Percentiles rank a stretch among this genome's conserved stretches.
phyloP scores from a whole-genome alignment of 2,329 filamentous ascomycete species.

The Fusarium sp. region DNA sequence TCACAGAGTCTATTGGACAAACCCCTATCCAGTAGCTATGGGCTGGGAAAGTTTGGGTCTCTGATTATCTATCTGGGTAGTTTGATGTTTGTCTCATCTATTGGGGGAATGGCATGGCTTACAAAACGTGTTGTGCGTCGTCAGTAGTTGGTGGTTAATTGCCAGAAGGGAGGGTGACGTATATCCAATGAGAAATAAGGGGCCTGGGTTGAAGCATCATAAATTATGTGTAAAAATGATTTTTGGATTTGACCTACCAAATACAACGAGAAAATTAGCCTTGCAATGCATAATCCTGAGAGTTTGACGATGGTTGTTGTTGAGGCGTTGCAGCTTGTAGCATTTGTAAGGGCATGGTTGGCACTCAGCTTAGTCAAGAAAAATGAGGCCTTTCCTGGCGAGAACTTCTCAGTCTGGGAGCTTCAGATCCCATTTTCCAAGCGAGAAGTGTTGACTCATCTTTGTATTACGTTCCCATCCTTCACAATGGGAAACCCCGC shows the following conservation, averaged over 20 bases:
- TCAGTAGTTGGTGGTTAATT: not conserved
- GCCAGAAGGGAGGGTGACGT: not conserved
- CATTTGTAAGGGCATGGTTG: not conserved
- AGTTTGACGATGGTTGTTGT: no score
- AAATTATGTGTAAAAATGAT: no score
- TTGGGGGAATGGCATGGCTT: not conserved
- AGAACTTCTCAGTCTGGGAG: not conserved
- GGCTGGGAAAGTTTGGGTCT: not conserved
- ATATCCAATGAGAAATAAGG: no score
- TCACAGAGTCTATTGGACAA: not conserved
- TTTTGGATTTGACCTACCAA: no score
- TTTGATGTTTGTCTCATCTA: slow-evolving; percentile 1
- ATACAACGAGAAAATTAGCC: no score
- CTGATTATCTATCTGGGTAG: slow-evolving; percentile 3
- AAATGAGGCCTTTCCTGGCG: not conserved
- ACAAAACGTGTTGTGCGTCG: not conserved
- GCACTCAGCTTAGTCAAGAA: not conserved
- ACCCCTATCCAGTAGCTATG: not conserved
- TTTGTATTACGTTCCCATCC: not conserved
- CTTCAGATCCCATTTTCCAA: not conserved
- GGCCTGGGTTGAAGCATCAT: no score
- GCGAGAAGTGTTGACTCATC: not conserved
- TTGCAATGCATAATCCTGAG: no score
- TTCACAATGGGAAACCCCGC: not conserved
- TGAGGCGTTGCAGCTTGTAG: no score